Conservation (phyloP, 2,329 filamentous ascomycete species). For the Xylaria arbuscula region DNA sequence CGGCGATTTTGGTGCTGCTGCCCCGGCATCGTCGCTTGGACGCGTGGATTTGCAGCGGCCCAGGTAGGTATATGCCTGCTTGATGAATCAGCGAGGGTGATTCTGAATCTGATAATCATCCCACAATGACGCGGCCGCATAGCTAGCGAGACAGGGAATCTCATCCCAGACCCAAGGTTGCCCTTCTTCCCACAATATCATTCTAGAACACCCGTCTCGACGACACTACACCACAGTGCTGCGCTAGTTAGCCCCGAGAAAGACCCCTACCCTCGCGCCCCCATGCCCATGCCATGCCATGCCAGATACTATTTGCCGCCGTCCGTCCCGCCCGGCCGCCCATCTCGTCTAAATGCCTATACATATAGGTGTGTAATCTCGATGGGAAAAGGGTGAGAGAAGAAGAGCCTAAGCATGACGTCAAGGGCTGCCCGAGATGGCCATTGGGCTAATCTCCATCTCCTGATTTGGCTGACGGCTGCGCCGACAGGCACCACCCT, state of each 20-base stretch:
- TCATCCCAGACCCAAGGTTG: conserved; percentile 26
- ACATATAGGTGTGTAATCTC: conserved; percentile 9
- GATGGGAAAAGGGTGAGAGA: background rate
- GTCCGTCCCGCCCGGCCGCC: conserved; percentile 27
- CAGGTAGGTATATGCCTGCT: conserved; percentile 19
- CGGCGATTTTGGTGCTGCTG: conserved; percentile 1
- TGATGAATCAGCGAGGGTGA: conserved; percentile 22
- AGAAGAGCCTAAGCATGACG: conserved; percentile 32
- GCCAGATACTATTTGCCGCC: conserved; percentile 30
- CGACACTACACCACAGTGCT: no score
- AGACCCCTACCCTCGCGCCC: conserved; percentile 19
- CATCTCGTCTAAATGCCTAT: conserved; percentile 17
- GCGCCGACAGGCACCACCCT: conserved; percentile 19
- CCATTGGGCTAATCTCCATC: conserved; percentile 24
- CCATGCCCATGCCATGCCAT: conserved; percentile 16
- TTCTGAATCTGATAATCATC: conserved; percentile 36
- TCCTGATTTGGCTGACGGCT: conserved; percentile 26
- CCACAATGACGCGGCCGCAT: conserved; percentile 39
- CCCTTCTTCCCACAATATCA: conserved; percentile 35
- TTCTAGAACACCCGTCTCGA: conserved; percentile 33
- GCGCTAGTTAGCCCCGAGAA: background rate
- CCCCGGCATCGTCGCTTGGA: conserved; percentile 19
- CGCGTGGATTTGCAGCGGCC: conserved; percentile 26
- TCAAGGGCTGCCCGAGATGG: conserved; percentile 24
- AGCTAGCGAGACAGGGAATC: conserved; percentile 32